phyloP scores from a whole-genome alignment of 768 basidiomycete genomes.

The Hebeloma cylindrosporum region DNA sequence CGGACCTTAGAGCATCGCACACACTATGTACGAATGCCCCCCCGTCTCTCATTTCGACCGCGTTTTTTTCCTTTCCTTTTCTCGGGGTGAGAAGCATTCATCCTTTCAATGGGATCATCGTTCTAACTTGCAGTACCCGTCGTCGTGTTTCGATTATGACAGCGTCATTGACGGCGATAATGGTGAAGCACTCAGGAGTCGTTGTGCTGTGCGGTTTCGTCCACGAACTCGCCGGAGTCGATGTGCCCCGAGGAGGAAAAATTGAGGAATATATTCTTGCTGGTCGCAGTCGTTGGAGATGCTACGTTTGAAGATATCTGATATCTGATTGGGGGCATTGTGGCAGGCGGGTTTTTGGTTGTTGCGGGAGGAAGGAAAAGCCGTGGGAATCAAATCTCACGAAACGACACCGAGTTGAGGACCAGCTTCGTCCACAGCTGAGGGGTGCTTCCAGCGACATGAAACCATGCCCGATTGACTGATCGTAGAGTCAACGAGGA shows the following conservation, averaged over 20 bases:
- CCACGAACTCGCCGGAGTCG: constrained; percentile 89
- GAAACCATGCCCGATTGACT: too few relatives aligned
- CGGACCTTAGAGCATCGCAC: constrained; percentile 88
- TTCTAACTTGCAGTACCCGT: too few relatives aligned
- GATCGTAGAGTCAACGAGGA: too few relatives aligned
- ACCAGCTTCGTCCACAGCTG: too few relatives aligned
- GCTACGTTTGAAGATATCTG: constrained; percentile 82
- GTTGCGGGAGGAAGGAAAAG: too few relatives aligned
- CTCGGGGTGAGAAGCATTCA: constrained; percentile 56
- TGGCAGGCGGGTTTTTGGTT: too few relatives aligned
- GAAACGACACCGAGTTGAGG: too few relatives aligned
- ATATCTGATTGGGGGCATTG: constrained; percentile 54
- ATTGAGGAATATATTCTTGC: constrained; percentile 91
- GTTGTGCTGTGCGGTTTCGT: constrained; percentile 43
- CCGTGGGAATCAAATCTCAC: too few relatives aligned
- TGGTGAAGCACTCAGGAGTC: constrained; percentile 38
- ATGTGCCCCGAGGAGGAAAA: constrained; percentile 85
- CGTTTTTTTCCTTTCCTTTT: constrained; percentile 12
- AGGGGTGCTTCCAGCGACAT: too few relatives aligned
- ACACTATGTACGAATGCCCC: constrained; percentile 63
- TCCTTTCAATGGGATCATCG: too few relatives aligned
- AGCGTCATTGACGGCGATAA: constrained; percentile 51
- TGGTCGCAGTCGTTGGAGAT: constrained; percentile 85
- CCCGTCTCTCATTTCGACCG: constrained; percentile 61
- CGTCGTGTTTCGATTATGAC: constrained; percentile 40